Evolutionary conservation across 176 grass and related monocot species (phyloP).

Genomic region (Zoysia pacifica): DNA sequence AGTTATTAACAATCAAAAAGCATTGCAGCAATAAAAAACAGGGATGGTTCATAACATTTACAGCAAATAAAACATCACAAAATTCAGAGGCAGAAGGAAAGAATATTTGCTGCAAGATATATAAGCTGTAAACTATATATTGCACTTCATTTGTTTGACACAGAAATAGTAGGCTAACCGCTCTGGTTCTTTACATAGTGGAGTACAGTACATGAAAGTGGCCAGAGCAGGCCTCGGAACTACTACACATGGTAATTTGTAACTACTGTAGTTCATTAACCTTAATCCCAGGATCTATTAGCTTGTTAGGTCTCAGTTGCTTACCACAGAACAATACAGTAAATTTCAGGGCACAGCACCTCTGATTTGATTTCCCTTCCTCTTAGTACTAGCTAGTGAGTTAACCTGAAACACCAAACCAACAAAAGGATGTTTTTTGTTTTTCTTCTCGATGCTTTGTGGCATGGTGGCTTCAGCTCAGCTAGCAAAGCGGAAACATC

Average conservation of each 20-base stretch:
- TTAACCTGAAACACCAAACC: constrained; percentile 51
- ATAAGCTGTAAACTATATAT: constrained; percentile 48
- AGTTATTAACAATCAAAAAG: constrained; percentile 1
- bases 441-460: background rate
- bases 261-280: constrained; percentile 18
- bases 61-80: constrained; percentile 3
- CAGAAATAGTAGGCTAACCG: constrained; percentile 33
- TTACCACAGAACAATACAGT: constrained; percentile 32
- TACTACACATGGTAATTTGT: constrained; percentile 46
- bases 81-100: constrained; percentile 4
- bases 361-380: constrained; percentile 25
- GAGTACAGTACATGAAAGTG: constrained; percentile 28
- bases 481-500: constrained; percentile 74
- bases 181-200: constrained; percentile 45
- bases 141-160: constrained; percentile 48
- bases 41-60: background rate
- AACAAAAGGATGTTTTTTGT: constrained; percentile 4
- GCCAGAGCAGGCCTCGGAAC: background rate
- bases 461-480: background rate
- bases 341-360: constrained; percentile 28
- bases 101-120: constrained; percentile 3
- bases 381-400: constrained; percentile 4
- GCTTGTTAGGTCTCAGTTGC: constrained; percentile 39
- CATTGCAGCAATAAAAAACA: constrained; percentile 4
- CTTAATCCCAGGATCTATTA: constrained; percentile 41